A percentile compares a stretch with the other conserved stretches of the same genome.
phyloP scores from a whole-genome alignment of 2,329 filamentous ascomycete genomes.

The Phaeosphaeriaceae sp. region DNA sequence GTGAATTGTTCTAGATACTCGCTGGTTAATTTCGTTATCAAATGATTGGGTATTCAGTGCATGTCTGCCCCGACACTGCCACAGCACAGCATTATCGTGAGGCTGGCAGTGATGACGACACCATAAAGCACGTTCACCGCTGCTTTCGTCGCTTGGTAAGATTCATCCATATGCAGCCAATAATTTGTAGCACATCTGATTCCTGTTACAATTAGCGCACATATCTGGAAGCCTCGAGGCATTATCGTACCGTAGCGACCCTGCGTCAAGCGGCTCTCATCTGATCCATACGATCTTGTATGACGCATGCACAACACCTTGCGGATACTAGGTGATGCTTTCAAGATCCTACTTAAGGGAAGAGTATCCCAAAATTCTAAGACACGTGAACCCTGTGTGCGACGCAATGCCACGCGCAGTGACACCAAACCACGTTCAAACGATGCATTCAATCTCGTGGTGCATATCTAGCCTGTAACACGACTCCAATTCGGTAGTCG shows the following conservation, averaged over 20 bases:
- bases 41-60: background rate
- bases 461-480: slow-evolving; percentile 46
- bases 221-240: slow-evolving; percentile 3
- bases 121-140: slow-evolving; percentile 15
- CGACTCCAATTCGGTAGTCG: slow-evolving; percentile 17
- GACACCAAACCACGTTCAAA: slow-evolving; percentile 30
- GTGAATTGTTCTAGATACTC: background rate
- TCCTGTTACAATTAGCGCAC: slow-evolving; percentile 11
- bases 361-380: slow-evolving; percentile 16
- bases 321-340: slow-evolving; percentile 7
- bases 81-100: slow-evolving; percentile 13
- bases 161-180: background rate
- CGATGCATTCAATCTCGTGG: slow-evolving; percentile 36
- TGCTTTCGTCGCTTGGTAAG: slow-evolving; percentile 10
- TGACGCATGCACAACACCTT: slow-evolving; percentile 9
- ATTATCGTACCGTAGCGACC: slow-evolving; percentile 29
- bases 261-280: slow-evolving; percentile 15
- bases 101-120: slow-evolving; percentile 16
- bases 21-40: background rate
- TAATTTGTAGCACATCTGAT: slow-evolving; percentile 11
- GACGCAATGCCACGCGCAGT: slow-evolving; percentile 22
- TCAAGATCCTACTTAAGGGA: slow-evolving; percentile 9
- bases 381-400: slow-evolving; percentile 30
- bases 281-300: slow-evolving; percentile 27
- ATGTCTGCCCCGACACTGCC: background rate